Evolutionary conservation across 1,284 basidiomycete species (phyloP).

Genomic region (Prillingera fragicola): DNA sequence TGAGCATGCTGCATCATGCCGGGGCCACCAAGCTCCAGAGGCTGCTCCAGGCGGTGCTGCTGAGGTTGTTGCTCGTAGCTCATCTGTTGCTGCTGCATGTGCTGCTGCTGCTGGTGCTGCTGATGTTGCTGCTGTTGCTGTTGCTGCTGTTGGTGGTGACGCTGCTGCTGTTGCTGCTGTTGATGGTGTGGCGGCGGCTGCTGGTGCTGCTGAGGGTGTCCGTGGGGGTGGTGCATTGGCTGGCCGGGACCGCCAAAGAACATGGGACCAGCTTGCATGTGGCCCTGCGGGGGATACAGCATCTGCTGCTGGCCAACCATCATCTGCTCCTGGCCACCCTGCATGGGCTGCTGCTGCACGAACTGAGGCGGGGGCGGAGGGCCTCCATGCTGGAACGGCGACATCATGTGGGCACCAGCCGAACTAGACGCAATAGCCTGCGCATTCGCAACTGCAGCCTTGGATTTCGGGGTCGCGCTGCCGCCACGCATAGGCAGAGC

Average conservation of each 20-base stretch:
- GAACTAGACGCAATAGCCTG: conserved; percentile 4
- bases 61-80: no score
- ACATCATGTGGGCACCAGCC: conserved; percentile 19
- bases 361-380: conserved; percentile 28
- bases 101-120: conserved; percentile 8
- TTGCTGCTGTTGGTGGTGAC: conserved; percentile 5
- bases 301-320: conserved; percentile 11
- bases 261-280: conserved; percentile 13
- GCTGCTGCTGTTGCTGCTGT: not conserved
- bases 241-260: no score
- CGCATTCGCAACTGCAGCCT: conserved; percentile 3
- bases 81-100: conserved; percentile 3
- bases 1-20: no score
- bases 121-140: not conserved
- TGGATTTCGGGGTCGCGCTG: conserved; percentile 15
- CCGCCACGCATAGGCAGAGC: conserved; percentile 38
- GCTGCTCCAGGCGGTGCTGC: conserved; percentile 6
- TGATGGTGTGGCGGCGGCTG: conserved; percentile 1
- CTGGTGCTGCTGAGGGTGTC: conserved; percentile 8
- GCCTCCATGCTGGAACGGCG: conserved; percentile 19
- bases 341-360: conserved; percentile 10
- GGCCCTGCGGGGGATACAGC: conserved; percentile 12
- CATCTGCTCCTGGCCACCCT: conserved; percentile 9
- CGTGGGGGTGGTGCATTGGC: no score
- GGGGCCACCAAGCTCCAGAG: no score